Percentiles rank a stretch among this genome's conserved stretches.
Evolutionary conservation across 2,329 filamentous ascomycete species (phyloP).

Genomic region (Phyllosticta citribraziliensis): DNA sequence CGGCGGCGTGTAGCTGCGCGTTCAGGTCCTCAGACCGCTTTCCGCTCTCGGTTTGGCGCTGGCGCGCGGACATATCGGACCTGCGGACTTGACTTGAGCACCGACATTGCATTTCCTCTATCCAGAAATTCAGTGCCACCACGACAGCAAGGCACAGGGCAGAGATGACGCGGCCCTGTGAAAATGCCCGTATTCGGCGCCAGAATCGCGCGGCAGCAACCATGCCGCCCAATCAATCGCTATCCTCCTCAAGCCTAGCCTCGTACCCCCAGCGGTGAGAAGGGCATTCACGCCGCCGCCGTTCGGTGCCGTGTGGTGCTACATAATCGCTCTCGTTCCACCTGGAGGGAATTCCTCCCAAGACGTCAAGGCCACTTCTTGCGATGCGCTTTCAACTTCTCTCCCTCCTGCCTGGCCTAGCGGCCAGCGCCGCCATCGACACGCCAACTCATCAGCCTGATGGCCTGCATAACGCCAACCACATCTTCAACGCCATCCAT

Average conservation of each 20-base stretch:
- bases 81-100: too few relatives aligned
- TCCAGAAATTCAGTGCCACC: background rate
- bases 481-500: constrained; percentile 64
- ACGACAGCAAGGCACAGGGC: background rate
- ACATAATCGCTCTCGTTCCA: background rate
- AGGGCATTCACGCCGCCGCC: background rate
- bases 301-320: background rate
- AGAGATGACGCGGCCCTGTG: background rate
- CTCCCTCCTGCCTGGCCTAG: constrained; percentile 1
- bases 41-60: too few relatives aligned
- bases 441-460: background rate
- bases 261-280: background rate
- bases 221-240: background rate
- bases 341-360: background rate
- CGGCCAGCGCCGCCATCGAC: background rate
- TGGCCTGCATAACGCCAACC: constrained; percentile 42
- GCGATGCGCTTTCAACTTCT: constrained; percentile 3
- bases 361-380: background rate
- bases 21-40: background rate
- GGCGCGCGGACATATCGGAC: background rate
- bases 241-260: background rate
- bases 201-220: background rate
- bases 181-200: background rate
- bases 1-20: background rate
- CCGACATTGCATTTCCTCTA: too few relatives aligned